These are phyloP conservation scores for Rhizopogon sp. DNA, from an alignment of 768 basidiomycete species.

Conservation along the genomic window DNA sequence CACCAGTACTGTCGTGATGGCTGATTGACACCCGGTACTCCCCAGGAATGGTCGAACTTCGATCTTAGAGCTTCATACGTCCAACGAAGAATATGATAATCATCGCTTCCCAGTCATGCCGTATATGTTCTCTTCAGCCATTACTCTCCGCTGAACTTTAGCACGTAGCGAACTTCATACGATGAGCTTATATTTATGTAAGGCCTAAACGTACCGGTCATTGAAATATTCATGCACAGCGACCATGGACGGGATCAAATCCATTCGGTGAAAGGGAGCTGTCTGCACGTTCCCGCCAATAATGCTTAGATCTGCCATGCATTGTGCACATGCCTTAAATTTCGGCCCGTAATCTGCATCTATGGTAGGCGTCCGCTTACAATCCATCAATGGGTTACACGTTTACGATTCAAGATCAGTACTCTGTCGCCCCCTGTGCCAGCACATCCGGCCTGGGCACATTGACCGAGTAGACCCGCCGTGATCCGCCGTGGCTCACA, in stretches of 20 bases:
- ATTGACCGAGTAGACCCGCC: neutral
- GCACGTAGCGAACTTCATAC: neutral
- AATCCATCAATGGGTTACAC: neutral
- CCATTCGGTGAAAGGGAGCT: constrained; percentile 1
- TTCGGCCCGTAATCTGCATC: neutral
- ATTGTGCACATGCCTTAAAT: neutral
- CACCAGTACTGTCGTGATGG: neutral
- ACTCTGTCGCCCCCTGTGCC: neutral
- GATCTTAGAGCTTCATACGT: constrained; percentile 4
- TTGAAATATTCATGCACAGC: constrained; percentile 11
- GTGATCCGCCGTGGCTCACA: neutral
- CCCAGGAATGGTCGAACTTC: constrained; percentile 7
- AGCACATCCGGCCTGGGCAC: neutral
- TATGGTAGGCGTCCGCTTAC: neutral
- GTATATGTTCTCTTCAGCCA: neutral
- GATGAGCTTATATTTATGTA: neutral
- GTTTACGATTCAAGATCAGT: neutral
- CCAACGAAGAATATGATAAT: constrained; percentile 6
- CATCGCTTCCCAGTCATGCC: neutral
- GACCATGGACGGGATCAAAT: constrained; percentile 6
- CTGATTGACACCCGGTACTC: neutral
- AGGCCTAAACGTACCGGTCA: constrained; percentile 13
- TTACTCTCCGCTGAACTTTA: neutral
- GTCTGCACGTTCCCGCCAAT: neutral
- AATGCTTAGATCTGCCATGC: neutral